Evolutionary conservation across 768 basidiomycete species (phyloP).

Genomic region (Coprinellus micaceus): DNA sequence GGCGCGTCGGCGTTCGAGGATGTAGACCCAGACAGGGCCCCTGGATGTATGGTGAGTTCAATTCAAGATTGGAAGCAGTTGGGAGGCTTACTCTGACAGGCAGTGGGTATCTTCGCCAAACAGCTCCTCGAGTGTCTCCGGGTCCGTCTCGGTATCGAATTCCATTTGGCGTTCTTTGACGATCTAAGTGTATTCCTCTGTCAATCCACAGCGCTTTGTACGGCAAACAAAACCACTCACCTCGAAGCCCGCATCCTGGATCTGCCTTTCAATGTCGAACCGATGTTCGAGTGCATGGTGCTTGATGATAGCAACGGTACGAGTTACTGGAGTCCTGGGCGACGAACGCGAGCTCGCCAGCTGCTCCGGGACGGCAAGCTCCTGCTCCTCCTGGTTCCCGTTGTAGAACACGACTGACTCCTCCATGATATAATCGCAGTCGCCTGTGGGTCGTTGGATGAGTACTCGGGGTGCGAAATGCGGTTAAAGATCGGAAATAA

Average conservation of each 20-base stretch:
- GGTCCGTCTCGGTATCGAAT: conserved; percentile 80
- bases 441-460: background rate
- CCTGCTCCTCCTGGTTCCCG: background rate
- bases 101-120: conserved; percentile 76
- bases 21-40: conserved; percentile 89
- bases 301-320: conserved; percentile 85
- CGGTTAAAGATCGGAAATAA: background rate
- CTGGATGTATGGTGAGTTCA: conserved; percentile 32
- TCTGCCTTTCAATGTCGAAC: conserved; percentile 76
- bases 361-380: background rate
- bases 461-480: background rate
- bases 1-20: conserved; percentile 77
- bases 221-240: conserved; percentile 33
- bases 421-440: no score
- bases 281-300: conserved; percentile 67
- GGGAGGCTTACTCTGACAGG: conserved; percentile 65
- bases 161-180: conserved; percentile 88
- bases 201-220: conserved; percentile 8
- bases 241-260: conserved; percentile 81
- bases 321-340: conserved; percentile 31
- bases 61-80: background rate
- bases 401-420: conserved; percentile 1
- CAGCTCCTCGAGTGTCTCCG: conserved; percentile 72
- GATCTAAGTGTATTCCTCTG: conserved; percentile 44
- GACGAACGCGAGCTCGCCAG: conserved; percentile 2